Evolutionary conservation across 768 basidiomycete genomes (phyloP).

Genomic region (Russula compacta): DNA sequence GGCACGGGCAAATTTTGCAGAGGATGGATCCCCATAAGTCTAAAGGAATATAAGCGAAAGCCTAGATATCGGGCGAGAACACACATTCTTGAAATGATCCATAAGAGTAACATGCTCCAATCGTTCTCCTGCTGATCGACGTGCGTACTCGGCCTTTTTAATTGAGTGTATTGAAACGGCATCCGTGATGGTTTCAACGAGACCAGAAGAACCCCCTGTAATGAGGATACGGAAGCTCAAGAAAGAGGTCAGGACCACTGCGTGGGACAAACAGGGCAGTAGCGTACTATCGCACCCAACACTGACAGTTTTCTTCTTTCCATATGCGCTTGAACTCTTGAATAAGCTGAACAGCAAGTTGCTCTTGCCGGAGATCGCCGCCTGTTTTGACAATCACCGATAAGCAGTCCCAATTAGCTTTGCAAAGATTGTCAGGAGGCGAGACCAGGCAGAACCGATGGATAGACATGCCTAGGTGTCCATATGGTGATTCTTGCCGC

Average conservation of each 20-base stretch:
- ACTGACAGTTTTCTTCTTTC: slow-evolving; percentile 86
- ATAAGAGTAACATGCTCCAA: slow-evolving; percentile 81
- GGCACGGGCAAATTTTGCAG: slow-evolving; percentile 80
- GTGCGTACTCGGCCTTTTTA: slow-evolving; percentile 97
- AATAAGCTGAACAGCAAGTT: slow-evolving; percentile 92
- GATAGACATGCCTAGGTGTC: slow-evolving; percentile 64
- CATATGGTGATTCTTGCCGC: slow-evolving; percentile 89
- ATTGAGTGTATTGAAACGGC: slow-evolving; percentile 98
- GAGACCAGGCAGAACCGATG: not conserved
- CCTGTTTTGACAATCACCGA: slow-evolving; percentile 99
- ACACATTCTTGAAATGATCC: slow-evolving; percentile 84
- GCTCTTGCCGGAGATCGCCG: slow-evolving; percentile 93
- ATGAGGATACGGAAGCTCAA: slow-evolving; percentile 93
- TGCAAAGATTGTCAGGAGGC: not conserved
- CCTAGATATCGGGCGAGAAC: slow-evolving; percentile 22
- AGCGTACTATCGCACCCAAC: slow-evolving; percentile 85
- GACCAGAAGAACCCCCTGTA: slow-evolving; percentile 83
- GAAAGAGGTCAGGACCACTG: not conserved
- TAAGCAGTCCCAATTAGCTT: slow-evolving; percentile 80
- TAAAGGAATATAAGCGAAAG: slow-evolving; percentile 26
- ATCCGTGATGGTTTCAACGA: slow-evolving; percentile 98
- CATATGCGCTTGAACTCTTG: slow-evolving; percentile 89
- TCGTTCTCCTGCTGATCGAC: slow-evolving; percentile 69
- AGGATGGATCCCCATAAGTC: slow-evolving; percentile 86
- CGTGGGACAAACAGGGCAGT: not conserved